These are phyloP conservation scores for Apiospora malaysiana DNA, from an alignment of 2,329 filamentous ascomycete species.

Conservation along the genomic window DNA sequence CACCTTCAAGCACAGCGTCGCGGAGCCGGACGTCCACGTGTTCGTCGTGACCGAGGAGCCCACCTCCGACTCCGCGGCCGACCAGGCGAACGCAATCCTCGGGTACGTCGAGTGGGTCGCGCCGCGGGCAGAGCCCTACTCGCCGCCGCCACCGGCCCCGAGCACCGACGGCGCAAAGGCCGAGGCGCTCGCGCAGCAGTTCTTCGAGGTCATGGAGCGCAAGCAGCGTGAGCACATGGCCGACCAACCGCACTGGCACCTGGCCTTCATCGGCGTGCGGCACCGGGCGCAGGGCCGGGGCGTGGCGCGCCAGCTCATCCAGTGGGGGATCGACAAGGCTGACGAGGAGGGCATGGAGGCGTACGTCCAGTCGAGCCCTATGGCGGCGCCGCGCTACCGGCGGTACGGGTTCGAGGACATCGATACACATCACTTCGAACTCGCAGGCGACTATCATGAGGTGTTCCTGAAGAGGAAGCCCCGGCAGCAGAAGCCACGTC, in stretches of 20 bases:
- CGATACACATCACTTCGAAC: neutral
- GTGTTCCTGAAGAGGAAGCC: constrained; percentile 11
- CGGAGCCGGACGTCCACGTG: constrained; percentile 25
- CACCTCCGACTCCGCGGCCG: neutral
- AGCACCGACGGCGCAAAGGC: constrained; percentile 45
- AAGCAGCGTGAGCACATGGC: constrained; percentile 47
- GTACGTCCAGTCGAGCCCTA: constrained; percentile 52
- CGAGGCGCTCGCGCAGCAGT: constrained; percentile 41
- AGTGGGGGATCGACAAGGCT: constrained; percentile 53
- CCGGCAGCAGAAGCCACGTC: neutral
- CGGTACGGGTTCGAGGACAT: constrained; percentile 50
- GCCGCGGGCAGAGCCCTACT: constrained; percentile 34
- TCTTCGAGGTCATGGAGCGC: constrained; percentile 46
- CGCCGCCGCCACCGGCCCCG: constrained; percentile 41
- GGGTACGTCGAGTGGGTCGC: constrained; percentile 56
- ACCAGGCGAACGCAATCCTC: constrained; percentile 35
- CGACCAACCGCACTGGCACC: constrained; percentile 51
- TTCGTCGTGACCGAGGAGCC: constrained; percentile 23
- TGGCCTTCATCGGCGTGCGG: constrained; percentile 54
- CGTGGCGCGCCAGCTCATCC: constrained; percentile 48
- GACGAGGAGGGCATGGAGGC: constrained; percentile 48
- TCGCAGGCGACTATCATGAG: constrained; percentile 4
- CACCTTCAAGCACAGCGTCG: constrained; percentile 18
- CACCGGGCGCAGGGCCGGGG: constrained; percentile 52
- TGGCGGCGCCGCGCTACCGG: constrained; percentile 51